Base-by-base conservation (phyloP, 2,329 filamentous ascomycete genomes). In the Diaporthe destruens region DNA sequence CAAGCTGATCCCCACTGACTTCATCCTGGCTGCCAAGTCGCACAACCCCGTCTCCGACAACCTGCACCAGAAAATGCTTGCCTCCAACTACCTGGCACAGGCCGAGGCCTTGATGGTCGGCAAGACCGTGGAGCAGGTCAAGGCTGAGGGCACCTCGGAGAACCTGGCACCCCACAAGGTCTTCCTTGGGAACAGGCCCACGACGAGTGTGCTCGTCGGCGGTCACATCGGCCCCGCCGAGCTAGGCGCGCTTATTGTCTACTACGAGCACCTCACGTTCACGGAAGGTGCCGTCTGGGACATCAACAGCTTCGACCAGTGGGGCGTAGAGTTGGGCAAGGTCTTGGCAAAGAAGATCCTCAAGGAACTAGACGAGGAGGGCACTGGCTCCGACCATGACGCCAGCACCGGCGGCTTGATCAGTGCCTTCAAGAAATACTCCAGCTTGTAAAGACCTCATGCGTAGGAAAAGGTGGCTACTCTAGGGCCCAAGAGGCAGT, bases 251-350 rank as follows among this genome's bases (percentile, higher is more conserved):
- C 86, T 99, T 78, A 99, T 99, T 79, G 96, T 95, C 76, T 99
- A 98, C 89, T 99, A 99, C 85, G 96, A 99, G 89, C 96, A 99
- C 86, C 86, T 98, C 75, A 98, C 96, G 71, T 99, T 99, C 84
- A 97, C 94, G 49, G 96, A 99, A 86, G 96, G 96, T 79, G 96
- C 95, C 68, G 88, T 99, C 82, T 99, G 96, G 96, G 97, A 98
- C 86, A 98, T 99, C 88, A 99, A 99, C 90, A 95, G 92, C 80
- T 99, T 98, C 81, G 96, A 99, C 86, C 96, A 99, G 88, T 99
- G 96, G 96, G 96, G 96, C 85, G 96, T 99, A 56, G 96, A 99
- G 88, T 87, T 99, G 75, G 96, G 96, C 83, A 99, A 99, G 92
- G 91, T 93, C 53, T 87, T 99, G 77, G 96, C 96, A 75, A 98